Percentiles rank a stretch among this genome's conserved stretches.
phyloP scores from a whole-genome alignment of 805 yeast genomes.

The Nakazawaea ambrosiae region DNA sequence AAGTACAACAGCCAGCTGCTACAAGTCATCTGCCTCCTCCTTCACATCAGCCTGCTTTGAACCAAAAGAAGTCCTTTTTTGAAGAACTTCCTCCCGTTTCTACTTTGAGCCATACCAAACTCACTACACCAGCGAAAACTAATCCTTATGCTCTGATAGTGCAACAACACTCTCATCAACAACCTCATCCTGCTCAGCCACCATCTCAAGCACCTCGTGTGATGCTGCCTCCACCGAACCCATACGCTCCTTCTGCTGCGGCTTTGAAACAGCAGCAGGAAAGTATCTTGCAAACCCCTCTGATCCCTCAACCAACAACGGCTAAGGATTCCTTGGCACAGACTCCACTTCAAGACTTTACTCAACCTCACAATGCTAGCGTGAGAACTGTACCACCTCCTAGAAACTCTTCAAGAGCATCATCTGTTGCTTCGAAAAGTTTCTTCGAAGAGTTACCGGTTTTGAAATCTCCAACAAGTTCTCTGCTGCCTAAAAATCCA shows the following conservation, averaged over 20 bases:
- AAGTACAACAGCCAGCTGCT: not conserved
- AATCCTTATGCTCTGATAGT: constrained; percentile 9
- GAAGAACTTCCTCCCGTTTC: constrained; percentile 10
- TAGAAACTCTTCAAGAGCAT: constrained; percentile 5
- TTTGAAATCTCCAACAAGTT: not conserved
- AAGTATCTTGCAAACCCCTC: not conserved
- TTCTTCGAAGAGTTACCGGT: constrained; percentile 11
- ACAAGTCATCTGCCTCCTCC: not conserved
- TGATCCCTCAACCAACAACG: constrained; percentile 2
- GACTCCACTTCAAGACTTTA: not conserved
- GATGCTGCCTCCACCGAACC: constrained; percentile 8
- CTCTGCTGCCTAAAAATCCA: constrained; percentile 6
- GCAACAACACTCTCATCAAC: constrained; percentile 1
- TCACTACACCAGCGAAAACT: constrained; percentile 1
- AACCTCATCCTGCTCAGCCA: not conserved
- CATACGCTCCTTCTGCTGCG: constrained; percentile 7
- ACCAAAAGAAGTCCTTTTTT: constrained; percentile 7
- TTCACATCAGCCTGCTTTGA: not conserved
- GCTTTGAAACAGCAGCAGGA: constrained; percentile 2
- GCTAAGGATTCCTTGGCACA: constrained; percentile 6
- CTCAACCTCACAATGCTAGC: not conserved
- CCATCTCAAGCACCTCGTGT: constrained; percentile 1
- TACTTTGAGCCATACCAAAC: not conserved
- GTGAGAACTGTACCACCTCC: not conserved
- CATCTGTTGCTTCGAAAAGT: constrained; percentile 6